Percentiles rank a stretch among this genome's conserved stretches.
Conservation (phyloP, 805 yeast species). For the Metschnikowia baotianmanensis region DNA sequence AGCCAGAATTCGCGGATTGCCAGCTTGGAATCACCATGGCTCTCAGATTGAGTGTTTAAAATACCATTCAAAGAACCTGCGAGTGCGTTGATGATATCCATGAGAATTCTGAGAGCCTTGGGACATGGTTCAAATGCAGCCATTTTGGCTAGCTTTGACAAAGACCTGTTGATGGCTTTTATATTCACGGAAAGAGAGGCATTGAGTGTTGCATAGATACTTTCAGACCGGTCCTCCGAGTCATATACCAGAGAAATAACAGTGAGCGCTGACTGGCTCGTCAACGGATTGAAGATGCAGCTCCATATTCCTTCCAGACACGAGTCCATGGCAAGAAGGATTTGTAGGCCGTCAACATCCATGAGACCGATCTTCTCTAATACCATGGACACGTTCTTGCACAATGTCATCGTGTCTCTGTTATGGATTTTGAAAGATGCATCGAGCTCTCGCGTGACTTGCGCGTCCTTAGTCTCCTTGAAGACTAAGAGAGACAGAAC, state of each 20-base stretch:
- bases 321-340: constrained; percentile 24
- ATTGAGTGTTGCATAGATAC: constrained; percentile 54
- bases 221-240: constrained; percentile 71
- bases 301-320: constrained; percentile 70
- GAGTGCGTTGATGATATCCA: constrained; percentile 66
- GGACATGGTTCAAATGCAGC: constrained; percentile 71
- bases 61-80: constrained; percentile 68
- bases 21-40: constrained; percentile 4
- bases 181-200: constrained; percentile 46
- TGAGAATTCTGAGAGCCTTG: constrained; percentile 65
- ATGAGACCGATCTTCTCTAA: constrained; percentile 35
- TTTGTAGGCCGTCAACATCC: constrained; percentile 25
- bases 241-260: constrained; percentile 75
- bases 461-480: constrained; percentile 24
- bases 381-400: constrained; percentile 20
- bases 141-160: constrained; percentile 44
- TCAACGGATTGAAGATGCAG: constrained; percentile 62
- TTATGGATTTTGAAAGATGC: constrained; percentile 33
- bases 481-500: constrained; percentile 22
- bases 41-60: constrained; percentile 21
- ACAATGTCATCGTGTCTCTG: constrained; percentile 24
- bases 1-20: constrained; percentile 58
- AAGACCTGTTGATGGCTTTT: constrained; percentile 45
- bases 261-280: constrained; percentile 69
- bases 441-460: constrained; percentile 18